Evolutionary conservation across 768 basidiomycete species (phyloP), one percentile per base, ranked within the genome.

Genomic region (Tricholoma sp.): DNA sequence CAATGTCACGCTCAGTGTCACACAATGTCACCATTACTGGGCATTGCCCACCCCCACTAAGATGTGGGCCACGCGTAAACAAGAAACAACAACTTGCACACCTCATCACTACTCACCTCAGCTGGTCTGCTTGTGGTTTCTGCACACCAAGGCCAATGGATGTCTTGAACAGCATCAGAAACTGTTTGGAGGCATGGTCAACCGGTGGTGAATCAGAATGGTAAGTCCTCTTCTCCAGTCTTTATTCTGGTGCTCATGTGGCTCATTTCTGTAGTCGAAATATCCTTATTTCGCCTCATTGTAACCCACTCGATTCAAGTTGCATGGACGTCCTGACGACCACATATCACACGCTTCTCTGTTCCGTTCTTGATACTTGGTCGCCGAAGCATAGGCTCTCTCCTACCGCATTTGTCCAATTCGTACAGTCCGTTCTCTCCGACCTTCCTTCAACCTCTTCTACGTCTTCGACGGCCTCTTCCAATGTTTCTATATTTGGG

Each of bases 391-490:
- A 76, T 55, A 59, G 71, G 14, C 71, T 91, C 22, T 74, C 80
- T 12, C 71, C 81, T 10, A 68, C 75, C 50, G 72, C 69, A 37
- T 81, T 91, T 59, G 74, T 84, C 39, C 75, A 79, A 43, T 91
- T 92, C 66, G 74, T 91, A 19, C 80, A 80, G 63, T 82, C 81
- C 3, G 79, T 89, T 24, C 67, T 88, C 41, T 72, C 75, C 51
- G 74, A 72, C 46, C 77, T 90, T 9, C 90, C 89, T 18, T 84
- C 83, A n/a, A 88, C 89, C 19, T 88, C 88, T 5, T 80, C 81
- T n/a, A 69, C 71, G 10, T 78, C 83, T 7, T 76, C 79, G 8
- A 80, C 81, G 37, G 70, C 75, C 49, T 73, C 77, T 10, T 70
- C 76, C 7, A 76, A 78, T 59, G 72, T 71, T 3, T 59, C 71